Conservation (phyloP, 768 basidiomycete genomes). For the Gloeophyllum trabeum region DNA sequence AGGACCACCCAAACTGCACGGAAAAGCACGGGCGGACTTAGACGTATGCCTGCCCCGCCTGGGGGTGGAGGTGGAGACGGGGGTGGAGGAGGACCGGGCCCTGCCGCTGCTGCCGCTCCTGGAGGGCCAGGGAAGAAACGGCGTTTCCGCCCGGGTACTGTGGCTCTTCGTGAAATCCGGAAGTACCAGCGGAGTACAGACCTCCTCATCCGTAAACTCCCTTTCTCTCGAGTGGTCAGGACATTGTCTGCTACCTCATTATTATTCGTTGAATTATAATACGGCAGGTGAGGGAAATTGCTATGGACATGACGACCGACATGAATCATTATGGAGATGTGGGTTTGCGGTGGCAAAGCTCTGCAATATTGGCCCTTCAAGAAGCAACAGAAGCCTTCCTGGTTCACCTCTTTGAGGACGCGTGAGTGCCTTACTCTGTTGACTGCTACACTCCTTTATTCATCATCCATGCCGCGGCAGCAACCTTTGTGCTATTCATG, state of each 20-base stretch:
- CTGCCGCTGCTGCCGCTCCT: constrained; percentile 1
- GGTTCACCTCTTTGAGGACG: constrained; percentile 96
- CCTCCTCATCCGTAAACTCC: constrained; percentile 75
- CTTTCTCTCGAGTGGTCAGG: constrained; percentile 84
- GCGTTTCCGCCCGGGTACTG: constrained; percentile 84
- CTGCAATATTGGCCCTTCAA: constrained; percentile 87
- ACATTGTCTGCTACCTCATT: background rate
- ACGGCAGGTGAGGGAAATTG: constrained; percentile 97
- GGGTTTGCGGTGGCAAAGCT: constrained; percentile 87
- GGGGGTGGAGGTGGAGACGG: constrained; percentile 8
- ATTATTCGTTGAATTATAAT: no score
- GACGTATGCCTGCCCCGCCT: constrained; percentile 23
- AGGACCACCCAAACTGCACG: constrained; percentile 55
- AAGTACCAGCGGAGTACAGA: constrained; percentile 94
- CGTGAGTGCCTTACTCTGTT: constrained; percentile 62
- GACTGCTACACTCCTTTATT: background rate
- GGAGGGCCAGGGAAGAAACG: constrained; percentile 27
- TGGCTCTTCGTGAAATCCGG: constrained; percentile 85
- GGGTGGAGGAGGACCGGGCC: constrained; percentile 6
- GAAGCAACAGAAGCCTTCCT: constrained; percentile 94
- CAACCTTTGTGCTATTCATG: constrained; percentile 94
- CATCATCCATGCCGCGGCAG: constrained; percentile 25
- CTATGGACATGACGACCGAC: constrained; percentile 80
- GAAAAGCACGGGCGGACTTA: constrained; percentile 70
- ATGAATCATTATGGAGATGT: constrained; percentile 46